A percentile compares a stretch with the other conserved stretches of the same genome.
phyloP scores from a whole-genome alignment of 805 yeast species.

The Yarrowia sp. region DNA sequence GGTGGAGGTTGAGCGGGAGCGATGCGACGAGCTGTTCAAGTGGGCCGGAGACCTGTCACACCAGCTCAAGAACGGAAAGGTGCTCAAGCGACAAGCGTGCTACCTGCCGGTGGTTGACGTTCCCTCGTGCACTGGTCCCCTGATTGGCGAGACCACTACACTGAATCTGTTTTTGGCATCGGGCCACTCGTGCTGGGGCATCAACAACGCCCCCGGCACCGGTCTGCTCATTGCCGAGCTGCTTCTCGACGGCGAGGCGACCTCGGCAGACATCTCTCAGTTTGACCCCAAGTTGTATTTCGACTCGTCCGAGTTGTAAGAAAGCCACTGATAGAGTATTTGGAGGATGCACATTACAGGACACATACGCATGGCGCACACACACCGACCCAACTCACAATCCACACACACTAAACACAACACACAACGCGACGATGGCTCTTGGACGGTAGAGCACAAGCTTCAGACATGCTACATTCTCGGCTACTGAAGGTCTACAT shows the following conservation, averaged over 20 bases:
- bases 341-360: neutral
- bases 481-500: neutral
- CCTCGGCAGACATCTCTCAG: constrained; percentile 72
- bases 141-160: constrained; percentile 91
- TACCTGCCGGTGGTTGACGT: constrained; percentile 92
- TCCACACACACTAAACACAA: neutral
- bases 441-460: neutral
- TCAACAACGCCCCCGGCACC: constrained; percentile 94
- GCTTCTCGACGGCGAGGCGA: constrained; percentile 75
- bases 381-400: neutral
- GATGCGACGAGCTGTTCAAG: constrained; percentile 81
- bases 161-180: constrained; percentile 73
- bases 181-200: constrained; percentile 99
- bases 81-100: constrained; percentile 86
- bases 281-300: constrained; percentile 85
- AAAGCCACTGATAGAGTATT: neutral
- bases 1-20: constrained; percentile 79
- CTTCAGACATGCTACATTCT: neutral
- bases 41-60: constrained; percentile 75
- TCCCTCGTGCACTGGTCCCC: constrained; percentile 88
- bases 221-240: constrained; percentile 91
- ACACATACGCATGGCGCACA: neutral
- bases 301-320: constrained; percentile 38
- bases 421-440: neutral
- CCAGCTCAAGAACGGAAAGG: constrained; percentile 66